Evolutionary conservation across 306 rosid species (phyloP), one percentile per base, ranked within the genome.

Genomic region (Acmispon strigosus): DNA sequence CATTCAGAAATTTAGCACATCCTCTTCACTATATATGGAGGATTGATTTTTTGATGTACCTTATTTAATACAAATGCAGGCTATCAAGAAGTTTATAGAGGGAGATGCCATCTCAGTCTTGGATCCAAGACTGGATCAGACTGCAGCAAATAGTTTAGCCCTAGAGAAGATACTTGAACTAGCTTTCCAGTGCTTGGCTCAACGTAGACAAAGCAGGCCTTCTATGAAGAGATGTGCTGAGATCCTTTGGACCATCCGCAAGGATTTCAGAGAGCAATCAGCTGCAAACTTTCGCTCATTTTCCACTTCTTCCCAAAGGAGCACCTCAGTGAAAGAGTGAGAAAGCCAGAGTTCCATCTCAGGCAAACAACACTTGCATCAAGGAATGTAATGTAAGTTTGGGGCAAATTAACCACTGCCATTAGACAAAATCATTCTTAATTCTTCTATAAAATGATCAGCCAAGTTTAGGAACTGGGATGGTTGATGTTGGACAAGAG

Each of bases 161-260:
- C 48, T 86, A 16, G 93, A 89, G 44, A 91, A 89, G 87, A 80
- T 82, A 65, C 90, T 91, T 73, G 97, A 95, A 82, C 87, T 95
- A 22, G 86, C 99, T 11, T 82, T 95, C 29, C 97, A 91, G 29
- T 95, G 99, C 69, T 84, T 95, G 92, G 97, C 97, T 27, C 97
- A 92, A 9, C 86, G 81, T 1, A 86, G 97, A 86, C 97, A 95
- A 74, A 85, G n/a, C 72, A 84, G 99, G 60, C 97, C 97, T 45
- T 81, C 47, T 77, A 95, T 95, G 99, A 87, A 86, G 83, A 87
- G 76, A 64, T 91, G 99, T 62, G 97, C 89, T 0, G 97, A 95
- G 90, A 74, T 95, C 62, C 96, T 95, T 34, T 95, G 99, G 97
- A 45, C 89, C 44, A 95, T 95, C 76, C 96, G 99, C 57, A 95